phyloP scores from a whole-genome alignment of 805 yeast genomes.

The Lachancea nothofagi region DNA sequence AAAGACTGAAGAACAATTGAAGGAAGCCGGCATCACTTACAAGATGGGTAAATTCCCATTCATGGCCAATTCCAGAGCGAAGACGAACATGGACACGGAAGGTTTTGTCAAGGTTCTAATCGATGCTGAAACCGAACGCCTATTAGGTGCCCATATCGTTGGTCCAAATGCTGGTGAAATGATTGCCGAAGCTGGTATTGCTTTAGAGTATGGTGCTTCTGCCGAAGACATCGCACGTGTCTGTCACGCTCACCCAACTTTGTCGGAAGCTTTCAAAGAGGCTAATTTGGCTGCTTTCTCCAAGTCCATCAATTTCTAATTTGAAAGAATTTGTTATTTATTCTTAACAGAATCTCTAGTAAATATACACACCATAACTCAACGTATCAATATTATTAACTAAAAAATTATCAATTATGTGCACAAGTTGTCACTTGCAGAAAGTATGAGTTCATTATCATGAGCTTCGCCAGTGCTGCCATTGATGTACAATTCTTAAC shows the following conservation, averaged over 20 bases:
- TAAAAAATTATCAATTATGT: too few relatives aligned
- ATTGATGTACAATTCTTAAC: too few relatives aligned
- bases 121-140: slow-evolving; percentile 95
- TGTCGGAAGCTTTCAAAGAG: slow-evolving; percentile 97
- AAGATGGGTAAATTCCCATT: slow-evolving; percentile 98
- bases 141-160: slow-evolving; percentile 92
- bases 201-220: slow-evolving; percentile 97
- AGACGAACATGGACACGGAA: slow-evolving; percentile 94
- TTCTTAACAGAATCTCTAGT: neutral
- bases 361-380: neutral
- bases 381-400: neutral
- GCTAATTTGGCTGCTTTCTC: slow-evolving; percentile 90
- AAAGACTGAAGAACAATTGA: slow-evolving; percentile 88
- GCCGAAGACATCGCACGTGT: slow-evolving; percentile 97
- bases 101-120: slow-evolving; percentile 95
- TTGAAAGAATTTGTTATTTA: neutral
- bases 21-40: slow-evolving; percentile 86
- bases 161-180: slow-evolving; percentile 99
- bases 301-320: slow-evolving; percentile 74
- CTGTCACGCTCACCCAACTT: slow-evolving; percentile 98
- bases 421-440: too few relatives aligned
- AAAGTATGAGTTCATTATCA: too few relatives aligned
- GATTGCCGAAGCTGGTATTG: slow-evolving; percentile 98
- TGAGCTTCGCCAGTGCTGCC: too few relatives aligned
- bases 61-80: slow-evolving; percentile 98